Evolutionary conservation across 768 basidiomycete genomes (phyloP).

Genomic region (Russula dissimulans): DNA sequence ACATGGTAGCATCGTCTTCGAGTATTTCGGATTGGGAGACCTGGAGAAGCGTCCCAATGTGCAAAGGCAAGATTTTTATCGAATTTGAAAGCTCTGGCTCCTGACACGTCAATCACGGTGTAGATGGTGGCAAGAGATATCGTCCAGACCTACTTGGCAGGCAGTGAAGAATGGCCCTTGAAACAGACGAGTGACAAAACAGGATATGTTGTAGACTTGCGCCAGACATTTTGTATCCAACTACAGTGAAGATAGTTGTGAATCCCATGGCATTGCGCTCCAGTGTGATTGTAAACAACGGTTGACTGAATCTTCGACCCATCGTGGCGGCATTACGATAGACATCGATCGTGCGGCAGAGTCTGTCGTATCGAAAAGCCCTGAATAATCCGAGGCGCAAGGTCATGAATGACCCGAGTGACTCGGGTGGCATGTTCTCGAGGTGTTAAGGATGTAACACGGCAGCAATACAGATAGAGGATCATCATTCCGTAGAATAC

Average conservation of each 20-base stretch:
- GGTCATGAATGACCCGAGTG: too few relatives aligned
- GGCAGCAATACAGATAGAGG: too few relatives aligned
- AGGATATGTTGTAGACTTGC: neutral
- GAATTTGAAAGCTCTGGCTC: neutral
- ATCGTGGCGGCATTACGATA: too few relatives aligned
- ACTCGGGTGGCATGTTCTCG: too few relatives aligned
- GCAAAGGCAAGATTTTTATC: neutral
- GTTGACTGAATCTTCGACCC: too few relatives aligned
- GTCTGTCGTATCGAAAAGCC: too few relatives aligned
- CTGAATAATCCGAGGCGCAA: too few relatives aligned
- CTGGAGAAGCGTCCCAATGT: conserved; percentile 3
- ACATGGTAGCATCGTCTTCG: neutral
- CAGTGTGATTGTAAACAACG: too few relatives aligned
- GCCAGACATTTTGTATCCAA: neutral
- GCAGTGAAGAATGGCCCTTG: conserved; percentile 2
- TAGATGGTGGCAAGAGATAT: conserved; percentile 12
- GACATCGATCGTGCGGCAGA: too few relatives aligned
- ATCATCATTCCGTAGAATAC: too few relatives aligned
- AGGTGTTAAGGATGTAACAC: too few relatives aligned
- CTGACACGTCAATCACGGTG: neutral
- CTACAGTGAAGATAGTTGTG: neutral
- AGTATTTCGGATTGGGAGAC: neutral
- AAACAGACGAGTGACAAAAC: neutral
- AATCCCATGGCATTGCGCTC: too few relatives aligned
- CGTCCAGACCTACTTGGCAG: neutral